Evolutionary conservation across 306 rosid species (phyloP).

Genomic region (Citrullus colocynthis): DNA sequence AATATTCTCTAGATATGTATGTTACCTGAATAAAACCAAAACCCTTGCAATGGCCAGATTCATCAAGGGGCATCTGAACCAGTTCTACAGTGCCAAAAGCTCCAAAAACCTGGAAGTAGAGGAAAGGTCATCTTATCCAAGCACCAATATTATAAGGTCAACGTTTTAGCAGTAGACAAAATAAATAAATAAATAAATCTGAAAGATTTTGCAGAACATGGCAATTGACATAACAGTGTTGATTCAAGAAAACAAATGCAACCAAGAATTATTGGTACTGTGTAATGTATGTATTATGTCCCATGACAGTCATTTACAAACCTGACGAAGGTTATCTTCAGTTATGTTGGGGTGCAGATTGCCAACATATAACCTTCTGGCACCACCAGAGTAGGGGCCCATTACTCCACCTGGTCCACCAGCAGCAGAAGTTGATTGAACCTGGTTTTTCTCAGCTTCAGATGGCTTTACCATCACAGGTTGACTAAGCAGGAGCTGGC

Average conservation of each 20-base stretch:
- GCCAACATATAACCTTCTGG: conserved; percentile 89
- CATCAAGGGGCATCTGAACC: conserved; percentile 91
- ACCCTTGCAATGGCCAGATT: conserved; percentile 82
- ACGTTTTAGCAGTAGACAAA: background rate
- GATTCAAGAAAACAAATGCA: conserved; percentile 6
- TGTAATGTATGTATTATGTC: background rate
- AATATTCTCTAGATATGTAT: background rate
- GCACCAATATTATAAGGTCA: background rate
- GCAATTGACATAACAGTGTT: background rate
- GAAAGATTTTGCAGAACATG: background rate
- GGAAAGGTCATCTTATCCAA: background rate
- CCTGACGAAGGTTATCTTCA: conserved; percentile 87
- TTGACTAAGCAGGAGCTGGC: conserved; percentile 77
- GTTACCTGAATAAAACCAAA: conserved; percentile 93
- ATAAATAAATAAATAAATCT: background rate
- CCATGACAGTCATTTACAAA: conserved; percentile 15
- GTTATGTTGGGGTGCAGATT: conserved; percentile 76
- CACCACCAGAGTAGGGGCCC: conserved; percentile 94
- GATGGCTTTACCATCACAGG: conserved; percentile 99
- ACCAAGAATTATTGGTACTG: background rate
- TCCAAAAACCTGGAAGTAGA: conserved; percentile 66
- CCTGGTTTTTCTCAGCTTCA: conserved; percentile 97
- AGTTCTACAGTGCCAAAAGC: conserved; percentile 94
- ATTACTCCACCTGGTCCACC: conserved; percentile 40
- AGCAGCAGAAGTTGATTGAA: conserved; percentile 62